Base-by-base conservation (phyloP, 2,329 filamentous ascomycete genomes). In the Penicillium sp. region DNA sequence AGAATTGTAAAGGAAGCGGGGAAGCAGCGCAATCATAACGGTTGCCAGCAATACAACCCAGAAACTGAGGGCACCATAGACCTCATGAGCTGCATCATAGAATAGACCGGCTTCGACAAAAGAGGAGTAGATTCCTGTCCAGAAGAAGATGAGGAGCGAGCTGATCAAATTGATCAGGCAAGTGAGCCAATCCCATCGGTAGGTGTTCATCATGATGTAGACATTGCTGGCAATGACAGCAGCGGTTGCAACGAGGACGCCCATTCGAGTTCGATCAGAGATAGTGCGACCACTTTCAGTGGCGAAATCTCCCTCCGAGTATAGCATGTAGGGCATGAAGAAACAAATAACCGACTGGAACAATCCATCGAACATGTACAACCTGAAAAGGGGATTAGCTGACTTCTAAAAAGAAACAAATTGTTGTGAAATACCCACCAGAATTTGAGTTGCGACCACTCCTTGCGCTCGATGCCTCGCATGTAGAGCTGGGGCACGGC, bases 181-280 rank as follows among this genome's bases (percentile, higher is more conserved):
- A 72, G 94, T 94, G 61, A 98, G 76, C 91, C 91, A 98, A 68
- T 98, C 93, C 93, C 93, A 98, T 51, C 91, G 83, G 69, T 95
- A 97, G 1, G 88, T 94, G 71, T 98, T 98, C 73, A 97, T 83
- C 55, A 98, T 76, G 58, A 98, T 88, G 73, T 97, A 98, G 50
- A 85, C 74, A 69, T 98, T 98, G 75, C 95, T 94, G 36, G 88
- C 85, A 57, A 95, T 73, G 49, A 98, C 84, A 5, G 88, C 84
- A 11, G 88, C 86, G 48, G 88, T 88, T 3, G 84, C 90, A 59
- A 96, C 82, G 67, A 93, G 94, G 45, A 88, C 81, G 61, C 93
- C 93, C 62, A 98, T 85, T 56, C 90, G 84, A 54, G 84, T 81
- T 57, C 89, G 83, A 61, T 97, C 91, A 51, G 82, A 79, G 26